Evolutionary conservation across 192 early-diverging fungal species (phyloP), one percentile per base, ranked within the genome.

Genomic region (Gigaspora rosea): DNA sequence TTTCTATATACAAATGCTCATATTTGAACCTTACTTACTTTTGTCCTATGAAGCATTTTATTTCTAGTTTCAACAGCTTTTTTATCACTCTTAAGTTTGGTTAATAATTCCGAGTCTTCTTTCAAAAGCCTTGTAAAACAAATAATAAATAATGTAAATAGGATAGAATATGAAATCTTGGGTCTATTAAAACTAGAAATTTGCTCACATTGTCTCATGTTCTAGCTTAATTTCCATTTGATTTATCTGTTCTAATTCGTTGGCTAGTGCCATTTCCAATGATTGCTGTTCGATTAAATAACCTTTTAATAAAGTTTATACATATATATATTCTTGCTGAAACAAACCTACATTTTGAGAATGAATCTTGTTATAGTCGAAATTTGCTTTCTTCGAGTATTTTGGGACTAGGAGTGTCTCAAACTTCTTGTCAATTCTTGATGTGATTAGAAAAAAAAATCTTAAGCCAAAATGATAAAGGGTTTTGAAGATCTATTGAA

Each of bases 211-310:
- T 27, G 27, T 27, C 27, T 27, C 27, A 27, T 66, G 64, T 47
- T 66, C 36, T 41, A 66, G 64, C n/a, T 66, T 32, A 32, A 66
- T 20, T 66, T 66, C 64, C 64, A 66, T 66, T 66, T 66, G 41
- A 18, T 18, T 46, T 13, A 66, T 46, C 13, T 66, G 64, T 27
- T 27, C 27, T 27, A 27, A 27, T 27, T 27, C 27, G 27, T 27
- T 27, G 27, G 27, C 12, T 66, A 46, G 15, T n/a, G 35, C 41
- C 64, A 66, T 41, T 10, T 66, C 64, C 41, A 66, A 16, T 4
- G 33, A 2, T 46, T 36, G 35, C 64, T 66, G 41, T n/a, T 41
- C 16, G 9, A 66, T 20, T n/a, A 46, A 47, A 66, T n/a, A 3
- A 20, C 41, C 41, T 8, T n/a, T 33, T 62, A 32, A 33, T 1